Percentiles rank a stretch among this genome's conserved stretches.
Conservation (phyloP, 169 alveolate species). For the Eimeria mitis region DNA sequence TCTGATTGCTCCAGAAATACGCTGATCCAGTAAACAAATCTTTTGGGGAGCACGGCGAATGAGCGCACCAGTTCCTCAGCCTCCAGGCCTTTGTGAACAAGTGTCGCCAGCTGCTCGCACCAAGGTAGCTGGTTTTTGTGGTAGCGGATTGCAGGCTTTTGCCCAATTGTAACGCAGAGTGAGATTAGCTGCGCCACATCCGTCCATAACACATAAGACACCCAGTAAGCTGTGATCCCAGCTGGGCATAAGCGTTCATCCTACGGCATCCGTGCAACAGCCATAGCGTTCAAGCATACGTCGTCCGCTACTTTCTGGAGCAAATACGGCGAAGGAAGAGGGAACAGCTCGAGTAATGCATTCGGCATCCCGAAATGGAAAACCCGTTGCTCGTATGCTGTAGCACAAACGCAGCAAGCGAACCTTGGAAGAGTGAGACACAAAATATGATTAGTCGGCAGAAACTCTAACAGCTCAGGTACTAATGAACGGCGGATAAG, state of each 20-base stretch:
- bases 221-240: neutral
- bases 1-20: neutral
- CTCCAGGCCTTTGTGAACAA: conserved; percentile 52
- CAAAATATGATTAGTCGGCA: neutral
- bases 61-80: conserved; percentile 30
- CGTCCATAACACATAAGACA: neutral
- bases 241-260: neutral
- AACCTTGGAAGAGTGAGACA: neutral
- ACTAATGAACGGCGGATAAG: neutral
- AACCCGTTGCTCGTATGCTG: conserved; percentile 81
- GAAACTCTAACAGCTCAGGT: neutral
- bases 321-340: conserved; percentile 15
- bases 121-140: conserved; percentile 55
- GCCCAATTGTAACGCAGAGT: conserved; percentile 76
- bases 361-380: conserved; percentile 78
- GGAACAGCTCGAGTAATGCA: conserved; percentile 69
- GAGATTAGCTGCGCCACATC: conserved; percentile 63
- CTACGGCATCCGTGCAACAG: neutral
- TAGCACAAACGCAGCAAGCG: neutral
- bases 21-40: too few species aligned
- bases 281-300: neutral
- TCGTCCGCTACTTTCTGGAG: conserved; percentile 75
- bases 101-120: conserved; percentile 65
- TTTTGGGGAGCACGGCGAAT: neutral
- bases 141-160: conserved; percentile 79